phyloP scores from a whole-genome alignment of 805 yeast species.

The Alloascoidea hylecoeti region DNA sequence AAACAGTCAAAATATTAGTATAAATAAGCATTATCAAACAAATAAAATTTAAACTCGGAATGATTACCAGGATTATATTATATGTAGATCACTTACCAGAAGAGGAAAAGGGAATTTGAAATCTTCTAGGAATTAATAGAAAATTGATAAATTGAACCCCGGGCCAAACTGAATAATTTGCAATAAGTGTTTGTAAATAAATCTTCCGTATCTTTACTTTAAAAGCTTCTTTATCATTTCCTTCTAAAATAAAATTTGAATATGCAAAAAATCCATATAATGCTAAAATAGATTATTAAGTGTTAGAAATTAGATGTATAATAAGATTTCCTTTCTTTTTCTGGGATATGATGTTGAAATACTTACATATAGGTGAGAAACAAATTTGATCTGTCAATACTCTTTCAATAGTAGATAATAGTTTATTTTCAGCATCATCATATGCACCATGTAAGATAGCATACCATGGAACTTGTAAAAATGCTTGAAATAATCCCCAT shows the following conservation, averaged over 20 bases:
- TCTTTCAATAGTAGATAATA: slow-evolving; percentile 51
- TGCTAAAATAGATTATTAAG: slow-evolving; percentile 12
- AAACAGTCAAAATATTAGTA: not conserved
- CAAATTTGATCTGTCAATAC: slow-evolving; percentile 67
- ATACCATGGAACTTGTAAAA: slow-evolving; percentile 69
- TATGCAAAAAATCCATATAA: slow-evolving; percentile 57
- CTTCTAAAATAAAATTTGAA: slow-evolving; percentile 58
- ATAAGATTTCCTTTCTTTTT: no score
- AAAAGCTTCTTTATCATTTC: slow-evolving; percentile 45
- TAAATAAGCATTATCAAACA: no score
- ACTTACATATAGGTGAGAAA: slow-evolving; percentile 46
- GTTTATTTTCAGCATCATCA: slow-evolving; percentile 58
- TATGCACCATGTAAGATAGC: slow-evolving; percentile 51
- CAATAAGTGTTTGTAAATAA: slow-evolving; percentile 51
- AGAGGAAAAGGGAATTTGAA: slow-evolving; percentile 70
- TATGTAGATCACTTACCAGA: slow-evolving; percentile 18
- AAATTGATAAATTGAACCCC: slow-evolving; percentile 70
- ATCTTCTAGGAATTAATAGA: slow-evolving; percentile 47
- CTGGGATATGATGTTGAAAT: not conserved
- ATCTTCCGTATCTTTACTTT: slow-evolving; percentile 42
- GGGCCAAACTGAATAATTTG: slow-evolving; percentile 70
- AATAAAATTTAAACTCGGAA: no score
- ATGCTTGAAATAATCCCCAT: slow-evolving; percentile 61
- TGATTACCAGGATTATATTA: no score
- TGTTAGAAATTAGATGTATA: no score